A percentile compares a stretch with the other conserved stretches of the same genome.
Conservation (phyloP, 2,329 filamentous ascomycete genomes). For the Achaetomium macrosporum region DNA sequence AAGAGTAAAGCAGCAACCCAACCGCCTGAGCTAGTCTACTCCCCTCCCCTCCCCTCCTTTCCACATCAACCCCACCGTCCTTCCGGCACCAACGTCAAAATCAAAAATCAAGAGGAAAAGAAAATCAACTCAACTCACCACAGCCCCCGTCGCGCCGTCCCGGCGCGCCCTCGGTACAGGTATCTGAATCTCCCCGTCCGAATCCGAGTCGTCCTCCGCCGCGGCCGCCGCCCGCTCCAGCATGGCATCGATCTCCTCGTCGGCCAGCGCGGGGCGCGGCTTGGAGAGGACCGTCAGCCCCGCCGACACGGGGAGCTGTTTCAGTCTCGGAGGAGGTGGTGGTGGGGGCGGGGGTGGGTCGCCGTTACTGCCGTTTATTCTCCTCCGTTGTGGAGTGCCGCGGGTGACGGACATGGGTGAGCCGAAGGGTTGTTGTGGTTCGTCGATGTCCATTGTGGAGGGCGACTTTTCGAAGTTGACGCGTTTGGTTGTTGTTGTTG, state of each 20-base stretch:
- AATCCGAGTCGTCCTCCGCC: slow-evolving; percentile 47
- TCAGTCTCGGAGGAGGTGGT: slow-evolving; percentile 30
- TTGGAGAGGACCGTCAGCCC: slow-evolving; percentile 39
- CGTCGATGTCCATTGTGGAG: slow-evolving; percentile 44
- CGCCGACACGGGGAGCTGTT: slow-evolving; percentile 43
- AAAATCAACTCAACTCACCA: not conserved
- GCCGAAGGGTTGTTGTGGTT: slow-evolving; percentile 25
- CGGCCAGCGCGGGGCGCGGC: slow-evolving; percentile 40
- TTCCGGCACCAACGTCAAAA: not conserved
- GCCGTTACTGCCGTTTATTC: slow-evolving; percentile 34
- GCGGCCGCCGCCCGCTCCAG: slow-evolving; percentile 47
- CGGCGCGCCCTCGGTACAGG: slow-evolving; percentile 30
- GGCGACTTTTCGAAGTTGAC: slow-evolving; percentile 45
- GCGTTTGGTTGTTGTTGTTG: slow-evolving; percentile 36
- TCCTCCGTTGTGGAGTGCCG: slow-evolving; percentile 40
- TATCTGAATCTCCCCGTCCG: slow-evolving; percentile 52
- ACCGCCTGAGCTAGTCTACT: no score
- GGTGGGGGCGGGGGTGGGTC: not conserved
- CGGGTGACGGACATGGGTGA: slow-evolving; percentile 29
- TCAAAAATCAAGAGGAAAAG: no score
- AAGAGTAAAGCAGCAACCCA: not conserved
- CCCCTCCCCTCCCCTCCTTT: no score
- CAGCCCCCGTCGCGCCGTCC: slow-evolving; percentile 20
- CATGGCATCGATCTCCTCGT: slow-evolving; percentile 55
- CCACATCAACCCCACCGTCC: no score